Evolutionary conservation across 2,329 filamentous ascomycete genomes (phyloP), one percentile per base, ranked within the genome.

Genomic region (Blastomyces emzantsi): DNA sequence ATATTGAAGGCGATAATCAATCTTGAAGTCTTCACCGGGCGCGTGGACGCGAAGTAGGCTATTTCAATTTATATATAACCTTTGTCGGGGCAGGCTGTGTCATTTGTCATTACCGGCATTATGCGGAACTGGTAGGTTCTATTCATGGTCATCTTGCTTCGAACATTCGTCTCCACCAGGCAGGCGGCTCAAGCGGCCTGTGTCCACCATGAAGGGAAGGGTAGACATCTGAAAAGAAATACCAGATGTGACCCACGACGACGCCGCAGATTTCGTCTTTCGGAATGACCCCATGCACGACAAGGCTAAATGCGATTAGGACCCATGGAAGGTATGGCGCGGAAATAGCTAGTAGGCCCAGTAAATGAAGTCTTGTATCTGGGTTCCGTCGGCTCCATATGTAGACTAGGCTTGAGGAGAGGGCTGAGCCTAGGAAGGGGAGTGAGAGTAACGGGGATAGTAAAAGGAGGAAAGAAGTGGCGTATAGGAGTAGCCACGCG

Each of bases 331-430:
- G 80, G 76, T 95, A 97, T 0, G 94, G 94, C 28, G 94, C 94
- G 5, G 90, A 91, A 77, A 99, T 97, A 1, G 94, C 90, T 52
- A 97, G 77, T 58, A 99, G 75, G 0, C 94, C 94, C 4, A 99
- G 79, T 74, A 96, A 92, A 73, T 90, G 96, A 17, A 99, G 82
- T 64, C 90, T 83, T 0, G 92, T 95, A 67, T 97, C 90, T 0
- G 94, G 93, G 74, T 99, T 97, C 64, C 93, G 87, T 62, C 94
- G 85, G 67, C 92, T 94, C 94, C 94, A 99, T 71, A 99, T 97
- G 76, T 99, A 99, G 63, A 97, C 93, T 66, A 99, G 82, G 6
- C 90, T 96, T 60, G 91, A 96, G 3, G 90, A 95, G 17, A 99
- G 83, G 1, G 93, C 90, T 52, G 92, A 90, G n/a, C 94, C 94